Conservation (phyloP, 2,329 filamentous ascomycete genomes). For the Biscogniauxia marginata region DNA sequence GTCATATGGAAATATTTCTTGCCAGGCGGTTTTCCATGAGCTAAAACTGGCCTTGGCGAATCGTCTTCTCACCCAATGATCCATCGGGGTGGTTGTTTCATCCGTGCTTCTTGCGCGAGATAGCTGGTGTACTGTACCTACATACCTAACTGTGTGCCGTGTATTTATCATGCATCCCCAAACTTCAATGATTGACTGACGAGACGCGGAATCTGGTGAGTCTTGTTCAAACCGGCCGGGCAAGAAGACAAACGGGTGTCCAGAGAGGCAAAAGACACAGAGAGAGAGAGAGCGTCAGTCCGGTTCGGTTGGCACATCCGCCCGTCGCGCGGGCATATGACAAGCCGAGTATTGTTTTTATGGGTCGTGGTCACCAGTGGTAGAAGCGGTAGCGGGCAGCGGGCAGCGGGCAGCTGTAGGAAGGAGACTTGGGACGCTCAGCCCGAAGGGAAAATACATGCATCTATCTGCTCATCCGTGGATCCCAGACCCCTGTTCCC, state of each 20-base stretch:
- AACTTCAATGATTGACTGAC: no score
- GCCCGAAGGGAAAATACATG: slow-evolving; percentile 26
- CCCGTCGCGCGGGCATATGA: slow-evolving; percentile 2
- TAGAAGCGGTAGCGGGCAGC: slow-evolving; percentile 8
- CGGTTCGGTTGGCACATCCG: slow-evolving; percentile 21
- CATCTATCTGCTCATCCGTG: slow-evolving; percentile 21
- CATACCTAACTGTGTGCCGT: no score
- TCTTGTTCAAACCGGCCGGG: no score
- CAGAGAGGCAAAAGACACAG: background rate
- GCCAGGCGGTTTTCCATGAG: background rate
- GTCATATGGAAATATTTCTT: background rate
- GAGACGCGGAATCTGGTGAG: no score
- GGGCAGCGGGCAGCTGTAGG: slow-evolving; percentile 3
- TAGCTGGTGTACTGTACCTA: no score
- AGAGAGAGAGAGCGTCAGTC: slow-evolving; percentile 1
- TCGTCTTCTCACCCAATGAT: background rate
- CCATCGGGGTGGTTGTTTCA: background rate
- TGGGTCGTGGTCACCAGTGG: background rate
- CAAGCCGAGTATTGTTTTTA: background rate
- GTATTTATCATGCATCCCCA: no score
- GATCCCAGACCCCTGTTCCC: slow-evolving; percentile 20
- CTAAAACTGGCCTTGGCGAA: background rate
- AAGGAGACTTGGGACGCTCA: slow-evolving; percentile 10
- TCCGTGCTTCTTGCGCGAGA: background rate
- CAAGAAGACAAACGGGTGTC: no score